These are phyloP conservation scores for Knoxia roxburghii DNA, from an alignment of 257 asterid species.

Conservation along the genomic window DNA sequence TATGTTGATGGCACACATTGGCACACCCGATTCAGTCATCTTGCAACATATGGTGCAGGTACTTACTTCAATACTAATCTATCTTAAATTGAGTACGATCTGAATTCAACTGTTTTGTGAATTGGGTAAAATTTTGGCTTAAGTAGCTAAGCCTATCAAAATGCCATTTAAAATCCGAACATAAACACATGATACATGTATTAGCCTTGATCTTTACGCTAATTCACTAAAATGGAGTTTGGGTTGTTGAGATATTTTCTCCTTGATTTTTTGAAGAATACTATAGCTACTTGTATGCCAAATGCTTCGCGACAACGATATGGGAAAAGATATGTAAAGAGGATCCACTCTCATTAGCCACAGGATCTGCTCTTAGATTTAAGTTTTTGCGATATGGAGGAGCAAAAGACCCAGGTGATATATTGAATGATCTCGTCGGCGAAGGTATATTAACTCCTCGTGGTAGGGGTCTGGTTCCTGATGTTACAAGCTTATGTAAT, in stretches of 20 bases:
- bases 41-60: slow-evolving; percentile 95
- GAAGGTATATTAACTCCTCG: slow-evolving; percentile 31
- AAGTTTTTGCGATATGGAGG: slow-evolving; percentile 87
- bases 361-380: slow-evolving; percentile 73
- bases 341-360: slow-evolving; percentile 66
- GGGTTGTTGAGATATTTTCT: background rate
- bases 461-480: slow-evolving; percentile 68
- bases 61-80: slow-evolving; percentile 11
- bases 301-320: slow-evolving; percentile 76
- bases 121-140: too few relatives aligned
- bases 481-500: slow-evolving; percentile 52
- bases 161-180: too few relatives aligned
- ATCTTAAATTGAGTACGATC: background rate
- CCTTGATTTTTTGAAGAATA: slow-evolving; percentile 47
- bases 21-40: slow-evolving; percentile 92
- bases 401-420: slow-evolving; percentile 74
- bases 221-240: background rate
- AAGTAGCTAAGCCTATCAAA: too few relatives aligned
- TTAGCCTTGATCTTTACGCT: background rate
- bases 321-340: slow-evolving; percentile 70
- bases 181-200: too few relatives aligned
- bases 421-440: slow-evolving; percentile 72
- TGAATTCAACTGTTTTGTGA: too few relatives aligned
- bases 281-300: slow-evolving; percentile 94
- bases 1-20: slow-evolving; percentile 86